Percentiles rank a stretch among this genome's conserved stretches.
Conservation (phyloP, 495 filamentous ascomycete genomes). For the Aspergillus panamensis region DNA sequence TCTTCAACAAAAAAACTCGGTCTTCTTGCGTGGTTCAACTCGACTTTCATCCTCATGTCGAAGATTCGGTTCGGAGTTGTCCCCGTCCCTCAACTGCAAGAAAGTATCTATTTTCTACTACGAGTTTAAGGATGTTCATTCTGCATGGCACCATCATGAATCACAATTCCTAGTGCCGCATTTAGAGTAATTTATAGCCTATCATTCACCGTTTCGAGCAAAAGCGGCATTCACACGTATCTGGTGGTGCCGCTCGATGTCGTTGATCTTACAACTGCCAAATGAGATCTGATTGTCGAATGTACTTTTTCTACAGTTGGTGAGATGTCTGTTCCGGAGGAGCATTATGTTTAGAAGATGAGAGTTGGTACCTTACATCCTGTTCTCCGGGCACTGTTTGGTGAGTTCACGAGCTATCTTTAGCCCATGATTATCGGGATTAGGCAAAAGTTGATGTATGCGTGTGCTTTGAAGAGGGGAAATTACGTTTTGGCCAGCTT, state of each 20-base stretch:
- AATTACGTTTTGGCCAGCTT: too few species aligned
- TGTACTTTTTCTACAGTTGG: background rate
- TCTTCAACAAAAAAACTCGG: too few species aligned
- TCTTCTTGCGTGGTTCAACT: too few species aligned
- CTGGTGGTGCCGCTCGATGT: background rate
- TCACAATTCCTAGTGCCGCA: background rate
- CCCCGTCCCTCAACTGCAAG: too few species aligned
- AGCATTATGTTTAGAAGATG: background rate
- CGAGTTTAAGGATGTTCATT: background rate
- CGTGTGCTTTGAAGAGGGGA: too few species aligned
- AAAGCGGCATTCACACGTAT: background rate
- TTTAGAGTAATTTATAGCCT: background rate
- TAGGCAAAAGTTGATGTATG: too few species aligned
- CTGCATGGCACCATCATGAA: background rate
- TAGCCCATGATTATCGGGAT: too few species aligned
- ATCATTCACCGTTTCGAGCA: background rate
- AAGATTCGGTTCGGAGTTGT: too few species aligned
- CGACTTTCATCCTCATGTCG: too few species aligned
- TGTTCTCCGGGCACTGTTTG: too few species aligned
- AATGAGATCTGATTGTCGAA: background rate
- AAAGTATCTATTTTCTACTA: background rate
- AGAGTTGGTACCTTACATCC: too few species aligned
- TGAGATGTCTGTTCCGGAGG: background rate
- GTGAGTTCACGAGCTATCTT: too few species aligned
- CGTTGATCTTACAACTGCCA: slow-evolving; percentile 1